Base-by-base conservation (phyloP, 2,329 filamentous ascomycete genomes). In the Penicillium verrucosum region DNA sequence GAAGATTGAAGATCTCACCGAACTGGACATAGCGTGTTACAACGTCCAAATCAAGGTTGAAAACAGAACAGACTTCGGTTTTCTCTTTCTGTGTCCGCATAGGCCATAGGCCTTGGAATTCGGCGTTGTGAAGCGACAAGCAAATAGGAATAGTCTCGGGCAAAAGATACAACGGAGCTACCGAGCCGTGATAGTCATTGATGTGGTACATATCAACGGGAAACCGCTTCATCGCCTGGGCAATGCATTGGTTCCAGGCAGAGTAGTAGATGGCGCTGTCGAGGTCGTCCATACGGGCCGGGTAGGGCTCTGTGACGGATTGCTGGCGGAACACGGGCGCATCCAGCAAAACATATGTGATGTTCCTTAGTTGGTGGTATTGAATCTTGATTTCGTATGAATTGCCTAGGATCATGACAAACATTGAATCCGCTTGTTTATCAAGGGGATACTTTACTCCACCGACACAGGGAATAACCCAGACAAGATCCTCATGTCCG, bases 171-270 rank as follows among this genome's bases (percentile, higher is more conserved):
- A 88, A 76, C 2, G 85, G 85, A 41, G 86, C 86, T 12, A 85
- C 71, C 4, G 83, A 81, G 51, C 84, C 85, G 60, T 87, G 84
- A 65, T 86, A 87, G 65, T 85, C 85, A 70, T 87, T 87, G 69
- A 86, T 84, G 66, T 87, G 85, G 68, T 87, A 87, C n/a, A 87
- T 68, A 62, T 86, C 83, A 57, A 85, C 76, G 0, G 82, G 79
- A 68, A 88, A 89, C 16, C 86, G 81, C 54, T 80, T 80, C 61
- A 87, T 81, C 1, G 84, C 75, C 62, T 85, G 80, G 8, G 85
- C 84, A 63, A 89, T 87, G 68, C 86, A 89, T 69, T 85, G 83
- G 61, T 89, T 89, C 86, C 86, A 89, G 3, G 84, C 85, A 2
- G 84, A 87, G 68, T 88, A 88, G 71, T 87, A 86, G 45, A 89